Percentiles rank a stretch among this genome's conserved stretches.
Evolutionary conservation across 345 rosid genomes (phyloP).

Genomic region (Gossypium ekmanianum): DNA sequence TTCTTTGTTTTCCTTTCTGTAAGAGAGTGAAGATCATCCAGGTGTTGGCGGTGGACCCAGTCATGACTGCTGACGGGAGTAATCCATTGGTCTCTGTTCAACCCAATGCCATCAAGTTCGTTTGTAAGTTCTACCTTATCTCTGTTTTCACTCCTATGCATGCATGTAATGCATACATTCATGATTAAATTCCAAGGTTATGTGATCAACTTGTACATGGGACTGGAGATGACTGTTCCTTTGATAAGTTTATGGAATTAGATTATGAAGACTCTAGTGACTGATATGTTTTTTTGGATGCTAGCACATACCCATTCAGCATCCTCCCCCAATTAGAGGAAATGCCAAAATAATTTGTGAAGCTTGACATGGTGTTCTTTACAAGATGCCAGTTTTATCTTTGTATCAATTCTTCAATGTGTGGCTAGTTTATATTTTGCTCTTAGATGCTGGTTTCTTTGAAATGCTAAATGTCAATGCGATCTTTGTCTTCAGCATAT

Average conservation of each 20-base stretch:
- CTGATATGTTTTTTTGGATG: not conserved
- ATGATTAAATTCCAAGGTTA: not conserved
- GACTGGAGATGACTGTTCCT: not conserved
- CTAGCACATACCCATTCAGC: not conserved
- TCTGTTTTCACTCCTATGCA: constrained; percentile 17
- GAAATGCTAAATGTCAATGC: constrained; percentile 3
- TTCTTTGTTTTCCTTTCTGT: not conserved
- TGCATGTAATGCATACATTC: constrained; percentile 6
- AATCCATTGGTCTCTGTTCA: constrained; percentile 79
- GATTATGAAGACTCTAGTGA: not conserved
- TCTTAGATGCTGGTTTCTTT: not conserved
- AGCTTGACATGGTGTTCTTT: not conserved
- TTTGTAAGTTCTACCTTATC: constrained; percentile 39
- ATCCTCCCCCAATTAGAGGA: not conserved
- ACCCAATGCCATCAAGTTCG: constrained; percentile 88
- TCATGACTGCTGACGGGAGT: constrained; percentile 61
- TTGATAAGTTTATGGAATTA: not conserved
- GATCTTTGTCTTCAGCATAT: not conserved
- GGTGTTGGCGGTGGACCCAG: constrained; percentile 19
- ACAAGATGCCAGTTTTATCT: not conserved
- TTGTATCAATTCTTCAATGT: not conserved
- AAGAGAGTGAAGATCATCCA: constrained; percentile 24
- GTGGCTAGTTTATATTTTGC: not conserved
- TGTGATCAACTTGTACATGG: not conserved
- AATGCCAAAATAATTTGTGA: not conserved